Conservation (phyloP, 495 filamentous ascomycete species). For the Aspergillus taichungensis region DNA sequence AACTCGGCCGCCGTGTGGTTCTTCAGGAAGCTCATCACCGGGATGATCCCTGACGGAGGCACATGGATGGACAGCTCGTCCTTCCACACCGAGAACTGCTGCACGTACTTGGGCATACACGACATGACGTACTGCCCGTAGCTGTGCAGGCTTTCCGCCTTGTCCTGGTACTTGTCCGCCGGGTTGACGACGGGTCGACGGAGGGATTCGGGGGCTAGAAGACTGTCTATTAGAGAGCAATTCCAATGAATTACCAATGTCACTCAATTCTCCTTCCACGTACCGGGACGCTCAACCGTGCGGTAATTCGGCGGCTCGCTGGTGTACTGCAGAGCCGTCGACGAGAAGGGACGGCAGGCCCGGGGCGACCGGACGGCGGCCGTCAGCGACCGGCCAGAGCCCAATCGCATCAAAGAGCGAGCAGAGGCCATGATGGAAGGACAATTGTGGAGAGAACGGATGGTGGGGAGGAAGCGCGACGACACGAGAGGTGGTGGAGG, state of each 20-base stretch:
- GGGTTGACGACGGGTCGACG: slow-evolving; percentile 82
- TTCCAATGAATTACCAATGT: not conserved
- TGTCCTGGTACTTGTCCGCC: slow-evolving; percentile 79
- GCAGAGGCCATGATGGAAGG: slow-evolving; percentile 36
- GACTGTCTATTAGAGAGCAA: slow-evolving; percentile 11
- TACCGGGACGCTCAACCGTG: slow-evolving; percentile 53
- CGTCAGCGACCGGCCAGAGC: slow-evolving; percentile 52
- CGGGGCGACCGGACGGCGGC: slow-evolving; percentile 49
- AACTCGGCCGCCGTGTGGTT: slow-evolving; percentile 95
- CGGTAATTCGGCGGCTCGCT: slow-evolving; percentile 56
- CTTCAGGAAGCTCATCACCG: slow-evolving; percentile 92
- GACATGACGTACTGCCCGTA: slow-evolving; percentile 97
- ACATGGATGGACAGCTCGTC: slow-evolving; percentile 95
- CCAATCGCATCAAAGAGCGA: slow-evolving; percentile 60
- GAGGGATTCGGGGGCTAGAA: slow-evolving; percentile 50
- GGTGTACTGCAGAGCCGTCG: slow-evolving; percentile 41
- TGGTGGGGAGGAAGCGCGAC: slow-evolving; percentile 9
- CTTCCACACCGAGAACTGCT: slow-evolving; percentile 99
- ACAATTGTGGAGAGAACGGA: slow-evolving; percentile 18
- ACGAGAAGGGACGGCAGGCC: slow-evolving; percentile 45
- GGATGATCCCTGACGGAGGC: slow-evolving; percentile 74
- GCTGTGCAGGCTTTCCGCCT: slow-evolving; percentile 74
- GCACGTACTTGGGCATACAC: slow-evolving; percentile 92
- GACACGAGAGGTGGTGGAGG: slow-evolving; percentile 11
- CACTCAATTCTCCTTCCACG: slow-evolving; percentile 17